These are phyloP conservation scores for Astragalus membranaceus DNA, from an alignment of 306 rosid genomes.

Conservation along the genomic window DNA sequence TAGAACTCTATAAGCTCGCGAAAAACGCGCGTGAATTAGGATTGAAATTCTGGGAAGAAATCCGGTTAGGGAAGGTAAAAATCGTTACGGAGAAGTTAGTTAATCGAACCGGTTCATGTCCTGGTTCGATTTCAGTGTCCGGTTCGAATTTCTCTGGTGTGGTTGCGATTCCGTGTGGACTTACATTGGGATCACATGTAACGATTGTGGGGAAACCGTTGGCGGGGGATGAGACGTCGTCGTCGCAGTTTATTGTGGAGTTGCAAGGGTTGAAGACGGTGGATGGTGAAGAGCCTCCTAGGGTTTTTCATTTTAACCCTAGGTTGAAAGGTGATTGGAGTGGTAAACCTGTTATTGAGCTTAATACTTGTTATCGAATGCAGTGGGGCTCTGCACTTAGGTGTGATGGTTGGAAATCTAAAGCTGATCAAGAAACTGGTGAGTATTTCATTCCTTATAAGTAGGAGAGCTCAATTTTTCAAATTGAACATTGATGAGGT, in stretches of 20 bases:
- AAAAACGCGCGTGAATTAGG: constrained; percentile 59
- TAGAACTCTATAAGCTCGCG: constrained; percentile 58
- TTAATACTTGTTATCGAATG: constrained; percentile 83
- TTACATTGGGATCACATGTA: constrained; percentile 70
- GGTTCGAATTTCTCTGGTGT: constrained; percentile 41
- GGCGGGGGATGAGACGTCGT: constrained; percentile 31
- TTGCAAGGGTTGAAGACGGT: constrained; percentile 72
- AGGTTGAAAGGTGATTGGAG: constrained; percentile 92
- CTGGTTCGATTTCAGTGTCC: constrained; percentile 43
- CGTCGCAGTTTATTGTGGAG: constrained; percentile 69
- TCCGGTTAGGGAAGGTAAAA: constrained; percentile 33
- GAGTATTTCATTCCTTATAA: not conserved
- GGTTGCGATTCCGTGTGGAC: constrained; percentile 71
- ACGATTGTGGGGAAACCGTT: constrained; percentile 66
- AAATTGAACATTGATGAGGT: no score
- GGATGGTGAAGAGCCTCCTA: constrained; percentile 86
- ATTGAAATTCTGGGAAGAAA: constrained; percentile 40
- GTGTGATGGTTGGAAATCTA: constrained; percentile 80
- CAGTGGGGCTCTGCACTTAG: constrained; percentile 80
- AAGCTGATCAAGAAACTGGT: constrained; percentile 83
- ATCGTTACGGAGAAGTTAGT: not conserved
- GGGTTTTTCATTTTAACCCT: constrained; percentile 75
- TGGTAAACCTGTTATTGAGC: constrained; percentile 73
- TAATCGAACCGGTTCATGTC: constrained; percentile 53
- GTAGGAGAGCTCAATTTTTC: no score